Evolutionary conservation across 2,329 filamentous ascomycete species (phyloP).

Genomic region (Alternaria atra): DNA sequence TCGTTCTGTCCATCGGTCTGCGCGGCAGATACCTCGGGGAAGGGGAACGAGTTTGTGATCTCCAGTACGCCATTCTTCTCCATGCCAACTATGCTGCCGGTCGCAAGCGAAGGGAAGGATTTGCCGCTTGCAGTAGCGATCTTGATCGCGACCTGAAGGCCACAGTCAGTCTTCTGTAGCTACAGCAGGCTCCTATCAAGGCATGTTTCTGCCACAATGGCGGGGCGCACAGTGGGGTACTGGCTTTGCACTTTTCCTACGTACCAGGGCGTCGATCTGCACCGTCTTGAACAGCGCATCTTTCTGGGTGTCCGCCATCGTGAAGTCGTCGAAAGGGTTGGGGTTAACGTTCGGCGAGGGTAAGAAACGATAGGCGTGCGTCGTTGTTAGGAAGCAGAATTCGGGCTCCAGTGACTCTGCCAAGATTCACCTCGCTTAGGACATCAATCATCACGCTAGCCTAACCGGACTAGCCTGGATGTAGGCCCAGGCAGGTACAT

Average conservation of each 20-base stretch:
- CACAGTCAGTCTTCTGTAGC: constrained; percentile 28
- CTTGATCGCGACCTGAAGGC: constrained; percentile 86
- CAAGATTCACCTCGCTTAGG: constrained; percentile 33
- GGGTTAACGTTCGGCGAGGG: constrained; percentile 23
- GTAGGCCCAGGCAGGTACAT: not conserved
- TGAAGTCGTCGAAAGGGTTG: constrained; percentile 26
- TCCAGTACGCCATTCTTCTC: constrained; percentile 82
- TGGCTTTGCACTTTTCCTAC: constrained; percentile 53
- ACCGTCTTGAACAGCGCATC: constrained; percentile 77
- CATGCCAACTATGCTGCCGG: constrained; percentile 92
- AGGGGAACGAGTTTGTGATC: constrained; percentile 94
- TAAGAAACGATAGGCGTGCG: constrained; percentile 27
- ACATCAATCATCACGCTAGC: constrained; percentile 21
- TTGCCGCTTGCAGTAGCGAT: constrained; percentile 95
- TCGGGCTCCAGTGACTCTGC: constrained; percentile 26
- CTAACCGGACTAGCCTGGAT: not conserved
- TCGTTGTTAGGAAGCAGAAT: constrained; percentile 31
- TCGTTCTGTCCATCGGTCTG: constrained; percentile 57
- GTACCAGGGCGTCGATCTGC: constrained; percentile 92
- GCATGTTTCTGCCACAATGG: constrained; percentile 29
- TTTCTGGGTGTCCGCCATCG: constrained; percentile 50
- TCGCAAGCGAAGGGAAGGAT: constrained; percentile 86
- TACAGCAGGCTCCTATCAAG: not conserved
- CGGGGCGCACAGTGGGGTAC: constrained; percentile 43
- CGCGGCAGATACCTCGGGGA: constrained; percentile 81